Evolutionary conservation across 1,284 basidiomycete species (phyloP).

Genomic region (Sphaerobolus stellatus): DNA sequence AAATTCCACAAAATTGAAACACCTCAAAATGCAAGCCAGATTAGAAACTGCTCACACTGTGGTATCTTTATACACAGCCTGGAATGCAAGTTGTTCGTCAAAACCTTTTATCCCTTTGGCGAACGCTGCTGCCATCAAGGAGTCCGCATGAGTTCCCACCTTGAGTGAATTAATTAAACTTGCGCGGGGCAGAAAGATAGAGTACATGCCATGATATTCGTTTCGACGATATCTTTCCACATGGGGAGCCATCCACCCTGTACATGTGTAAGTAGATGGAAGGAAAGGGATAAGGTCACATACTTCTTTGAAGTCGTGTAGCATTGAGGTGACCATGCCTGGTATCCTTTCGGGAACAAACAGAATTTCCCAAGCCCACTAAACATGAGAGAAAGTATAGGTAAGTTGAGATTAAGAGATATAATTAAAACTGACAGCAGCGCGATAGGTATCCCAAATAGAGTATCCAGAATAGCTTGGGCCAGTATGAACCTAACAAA

Average conservation of each 20-base stretch:
- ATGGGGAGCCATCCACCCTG: conserved; percentile 84
- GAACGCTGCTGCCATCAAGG: conserved; percentile 76
- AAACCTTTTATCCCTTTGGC: conserved; percentile 60
- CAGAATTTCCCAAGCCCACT: conserved; percentile 75
- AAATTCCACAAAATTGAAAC: conserved; percentile 16
- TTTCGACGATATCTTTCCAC: conserved; percentile 87
- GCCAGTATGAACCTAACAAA: conserved; percentile 55
- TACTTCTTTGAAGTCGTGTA: conserved; percentile 73
- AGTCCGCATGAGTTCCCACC: conserved; percentile 81
- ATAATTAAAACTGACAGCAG: neutral
- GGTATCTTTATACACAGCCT: conserved; percentile 75
- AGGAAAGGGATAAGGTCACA: neutral
- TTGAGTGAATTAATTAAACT: conserved; percentile 23
- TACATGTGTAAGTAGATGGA: conserved; percentile 6
- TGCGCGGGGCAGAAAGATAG: neutral
- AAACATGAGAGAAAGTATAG: too few species aligned
- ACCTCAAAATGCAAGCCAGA: too few species aligned
- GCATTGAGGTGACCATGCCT: conserved; percentile 76
- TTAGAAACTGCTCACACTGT: conserved; percentile 37
- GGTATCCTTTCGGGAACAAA: conserved; percentile 73
- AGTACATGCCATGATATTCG: conserved; percentile 66
- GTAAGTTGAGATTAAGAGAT: neutral
- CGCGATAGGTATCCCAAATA: conserved; percentile 58
- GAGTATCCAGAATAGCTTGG: conserved; percentile 79
- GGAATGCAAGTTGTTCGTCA: conserved; percentile 65